Evolutionary conservation across 768 basidiomycete genomes (phyloP).

Genomic region (Boletus pseudo-olivaceus): DNA sequence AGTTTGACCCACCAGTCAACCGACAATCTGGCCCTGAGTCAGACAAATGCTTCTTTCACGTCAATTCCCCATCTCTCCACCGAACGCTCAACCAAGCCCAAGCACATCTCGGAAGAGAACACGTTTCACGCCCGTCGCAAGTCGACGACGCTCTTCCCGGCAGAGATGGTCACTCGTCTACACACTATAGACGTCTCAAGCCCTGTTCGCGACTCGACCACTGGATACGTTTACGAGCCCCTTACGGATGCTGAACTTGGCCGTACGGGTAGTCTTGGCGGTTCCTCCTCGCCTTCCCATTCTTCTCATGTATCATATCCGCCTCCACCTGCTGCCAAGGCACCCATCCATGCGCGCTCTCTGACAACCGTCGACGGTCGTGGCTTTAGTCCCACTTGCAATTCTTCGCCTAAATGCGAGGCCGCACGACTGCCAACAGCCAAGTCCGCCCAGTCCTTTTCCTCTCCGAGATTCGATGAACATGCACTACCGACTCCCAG

Average conservation of each 20-base stretch:
- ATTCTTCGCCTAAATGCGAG: slow-evolving; percentile 2
- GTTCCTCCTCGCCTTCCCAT: slow-evolving; percentile 16
- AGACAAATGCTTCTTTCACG: slow-evolving; percentile 23
- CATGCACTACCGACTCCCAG: slow-evolving; percentile 48
- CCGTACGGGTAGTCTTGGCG: not conserved
- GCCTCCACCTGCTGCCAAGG: not conserved
- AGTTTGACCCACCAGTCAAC: slow-evolving; percentile 24
- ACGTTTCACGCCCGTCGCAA: slow-evolving; percentile 35
- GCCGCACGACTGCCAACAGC: slow-evolving; percentile 16
- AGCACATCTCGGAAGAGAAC: slow-evolving; percentile 28
- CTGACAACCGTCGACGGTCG: slow-evolving; percentile 20
- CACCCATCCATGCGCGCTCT: slow-evolving; percentile 22
- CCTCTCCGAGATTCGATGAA: slow-evolving; percentile 35
- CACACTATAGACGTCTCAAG: slow-evolving; percentile 31
- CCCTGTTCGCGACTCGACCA: slow-evolving; percentile 21
- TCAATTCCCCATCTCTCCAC: slow-evolving; percentile 23
- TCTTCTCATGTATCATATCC: slow-evolving; percentile 11
- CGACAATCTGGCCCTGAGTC: slow-evolving; percentile 25
- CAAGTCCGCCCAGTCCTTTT: slow-evolving; percentile 9
- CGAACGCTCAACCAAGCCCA: slow-evolving; percentile 25
- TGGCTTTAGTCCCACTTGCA: not conserved
- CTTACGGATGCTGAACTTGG: slow-evolving; percentile 31
- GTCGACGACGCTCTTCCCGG: slow-evolving; percentile 32
- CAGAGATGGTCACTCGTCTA: slow-evolving; percentile 25
- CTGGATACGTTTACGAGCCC: slow-evolving; percentile 27